phyloP scores from a whole-genome alignment of 2,329 filamentous ascomycete genomes.

The Colletotrichum trifolii region DNA sequence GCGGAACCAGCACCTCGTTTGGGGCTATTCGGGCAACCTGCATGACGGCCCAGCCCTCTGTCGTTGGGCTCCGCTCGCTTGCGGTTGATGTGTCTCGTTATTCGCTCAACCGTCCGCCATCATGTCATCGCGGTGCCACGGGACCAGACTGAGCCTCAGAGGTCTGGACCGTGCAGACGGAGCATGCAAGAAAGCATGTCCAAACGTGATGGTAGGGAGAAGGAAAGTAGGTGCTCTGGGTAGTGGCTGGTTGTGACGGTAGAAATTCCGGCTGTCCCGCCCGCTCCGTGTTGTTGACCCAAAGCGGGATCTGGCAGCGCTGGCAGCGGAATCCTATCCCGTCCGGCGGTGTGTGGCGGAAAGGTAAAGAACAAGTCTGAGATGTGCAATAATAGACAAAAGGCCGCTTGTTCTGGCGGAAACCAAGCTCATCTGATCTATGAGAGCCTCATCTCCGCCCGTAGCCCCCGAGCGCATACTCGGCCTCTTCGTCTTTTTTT shows the following conservation, averaged over 20 bases:
- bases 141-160: slow-evolving; percentile 18
- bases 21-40: slow-evolving; percentile 27
- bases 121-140: slow-evolving; percentile 24
- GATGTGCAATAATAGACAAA: too few species aligned
- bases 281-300: too few species aligned
- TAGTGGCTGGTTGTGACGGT: too few species aligned
- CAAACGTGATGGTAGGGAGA: too few species aligned
- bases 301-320: too few species aligned
- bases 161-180: neutral
- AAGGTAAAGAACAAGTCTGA: too few species aligned
- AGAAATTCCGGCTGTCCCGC: too few species aligned
- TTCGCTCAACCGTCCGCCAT: slow-evolving; percentile 18
- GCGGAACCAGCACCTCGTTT: slow-evolving; percentile 18
- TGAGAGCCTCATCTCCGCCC: neutral
- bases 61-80: slow-evolving; percentile 30
- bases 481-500: too few species aligned
- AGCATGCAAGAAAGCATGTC: neutral
- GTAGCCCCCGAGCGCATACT: too few species aligned
- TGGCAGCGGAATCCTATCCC: too few species aligned
- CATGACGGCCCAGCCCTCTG: slow-evolving; percentile 37
- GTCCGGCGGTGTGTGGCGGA: too few species aligned
- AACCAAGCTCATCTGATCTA: slow-evolving; percentile 31
- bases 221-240: too few species aligned
- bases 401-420: slow-evolving; percentile 1
- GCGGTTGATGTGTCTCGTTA: slow-evolving; percentile 5